Conservation (phyloP, 2,329 filamentous ascomycete genomes). For the Aspergillus carbonarius region DNA sequence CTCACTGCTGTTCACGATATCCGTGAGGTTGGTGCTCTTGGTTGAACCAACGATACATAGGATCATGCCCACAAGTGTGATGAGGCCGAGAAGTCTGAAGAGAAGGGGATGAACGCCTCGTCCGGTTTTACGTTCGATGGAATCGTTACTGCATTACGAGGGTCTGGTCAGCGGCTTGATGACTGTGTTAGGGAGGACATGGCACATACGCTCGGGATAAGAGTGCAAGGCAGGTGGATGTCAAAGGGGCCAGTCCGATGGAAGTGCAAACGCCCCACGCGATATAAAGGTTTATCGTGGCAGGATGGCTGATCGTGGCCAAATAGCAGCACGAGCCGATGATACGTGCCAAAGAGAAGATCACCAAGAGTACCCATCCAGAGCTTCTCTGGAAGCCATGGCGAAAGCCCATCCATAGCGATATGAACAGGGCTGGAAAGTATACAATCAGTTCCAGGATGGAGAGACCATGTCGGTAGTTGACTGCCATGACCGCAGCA, state of each 20-base stretch:
- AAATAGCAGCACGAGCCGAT: slow-evolving; percentile 53
- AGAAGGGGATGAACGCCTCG: slow-evolving; percentile 21
- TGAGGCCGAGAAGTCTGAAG: slow-evolving; percentile 31
- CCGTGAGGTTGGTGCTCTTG: slow-evolving; percentile 20
- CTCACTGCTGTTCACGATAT: slow-evolving; percentile 37
- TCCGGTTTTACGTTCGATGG: slow-evolving; percentile 20
- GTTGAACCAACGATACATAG: slow-evolving; percentile 45
- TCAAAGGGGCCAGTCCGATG: slow-evolving; percentile 52
- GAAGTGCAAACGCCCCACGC: slow-evolving; percentile 47
- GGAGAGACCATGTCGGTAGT: slow-evolving; percentile 33
- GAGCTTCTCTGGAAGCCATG: slow-evolving; percentile 44
- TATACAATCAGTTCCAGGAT: slow-evolving; percentile 39
- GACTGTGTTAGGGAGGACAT: neutral
- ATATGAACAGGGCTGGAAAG: slow-evolving; percentile 32
- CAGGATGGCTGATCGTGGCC: slow-evolving; percentile 46
- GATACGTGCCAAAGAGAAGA: slow-evolving; percentile 55
- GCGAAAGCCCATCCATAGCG: slow-evolving; percentile 31
- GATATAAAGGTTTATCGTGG: slow-evolving; percentile 36
- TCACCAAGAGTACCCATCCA: slow-evolving; percentile 56
- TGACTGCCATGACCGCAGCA: slow-evolving; percentile 21
- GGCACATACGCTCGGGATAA: slow-evolving; percentile 36
- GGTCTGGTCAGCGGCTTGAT: neutral
- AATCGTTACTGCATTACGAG: slow-evolving; percentile 21
- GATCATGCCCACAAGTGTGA: slow-evolving; percentile 34
- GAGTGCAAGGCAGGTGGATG: slow-evolving; percentile 49